These are phyloP conservation scores for Ophiostoma sp. DNA, from an alignment of 2,329 filamentous ascomycete species.

Conservation along the genomic window DNA sequence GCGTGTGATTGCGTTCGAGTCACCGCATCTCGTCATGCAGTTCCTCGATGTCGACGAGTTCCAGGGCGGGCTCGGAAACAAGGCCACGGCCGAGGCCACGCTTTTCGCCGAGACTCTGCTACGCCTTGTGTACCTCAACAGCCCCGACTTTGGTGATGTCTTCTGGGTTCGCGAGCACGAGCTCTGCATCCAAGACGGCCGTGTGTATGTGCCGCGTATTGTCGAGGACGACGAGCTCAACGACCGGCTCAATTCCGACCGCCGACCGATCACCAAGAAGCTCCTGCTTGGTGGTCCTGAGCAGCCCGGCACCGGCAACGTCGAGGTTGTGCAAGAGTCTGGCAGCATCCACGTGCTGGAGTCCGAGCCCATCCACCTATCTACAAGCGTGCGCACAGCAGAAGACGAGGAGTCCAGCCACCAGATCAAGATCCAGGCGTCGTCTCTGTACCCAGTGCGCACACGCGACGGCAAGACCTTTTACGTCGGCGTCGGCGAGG, in stretches of 20 bases:
- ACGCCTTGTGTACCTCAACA: slow-evolving; percentile 22
- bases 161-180: slow-evolving; percentile 27
- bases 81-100: slow-evolving; percentile 7
- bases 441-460: slow-evolving; percentile 21
- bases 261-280: slow-evolving; percentile 23
- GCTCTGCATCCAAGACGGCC: slow-evolving; percentile 28
- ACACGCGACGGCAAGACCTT: slow-evolving; percentile 18
- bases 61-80: neutral
- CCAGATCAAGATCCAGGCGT: slow-evolving; percentile 16
- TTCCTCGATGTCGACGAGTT: slow-evolving; percentile 27
- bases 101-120: slow-evolving; percentile 24
- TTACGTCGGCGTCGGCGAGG: slow-evolving; percentile 14
- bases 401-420: neutral
- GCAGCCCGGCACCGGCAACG: neutral
- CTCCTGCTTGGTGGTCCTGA: slow-evolving; percentile 3
- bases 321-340: slow-evolving; percentile 18
- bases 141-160: slow-evolving; percentile 19
- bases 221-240: slow-evolving; percentile 24
- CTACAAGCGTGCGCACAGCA: neutral
- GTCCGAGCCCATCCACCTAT: slow-evolving; percentile 15
- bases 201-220: slow-evolving; percentile 30
- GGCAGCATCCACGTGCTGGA: slow-evolving; percentile 19
- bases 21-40: slow-evolving; percentile 27
- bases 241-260: slow-evolving; percentile 25
- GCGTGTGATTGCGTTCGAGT: slow-evolving; percentile 27